phyloP scores from a whole-genome alignment of 176 grass and related monocot genomes.

The Echinochloa phyllopogon region DNA sequence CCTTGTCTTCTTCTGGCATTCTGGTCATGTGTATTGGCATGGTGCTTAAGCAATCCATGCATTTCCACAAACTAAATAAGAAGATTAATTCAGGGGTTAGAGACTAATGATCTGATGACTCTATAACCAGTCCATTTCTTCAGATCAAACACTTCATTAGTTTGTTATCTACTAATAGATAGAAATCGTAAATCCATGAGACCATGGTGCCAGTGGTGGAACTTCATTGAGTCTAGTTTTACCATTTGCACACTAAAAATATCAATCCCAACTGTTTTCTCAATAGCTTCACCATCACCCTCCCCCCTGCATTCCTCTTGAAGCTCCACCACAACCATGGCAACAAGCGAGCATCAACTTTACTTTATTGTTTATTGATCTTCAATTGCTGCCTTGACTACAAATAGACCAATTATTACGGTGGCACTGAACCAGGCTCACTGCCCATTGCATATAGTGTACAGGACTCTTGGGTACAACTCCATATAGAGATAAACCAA shows the following conservation, averaged over 20 bases:
- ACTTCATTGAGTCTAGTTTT: too few species aligned
- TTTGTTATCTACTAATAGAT: too few species aligned
- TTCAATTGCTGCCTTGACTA: neutral
- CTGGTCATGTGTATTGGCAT: neutral
- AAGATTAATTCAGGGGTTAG: neutral
- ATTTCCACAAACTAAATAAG: neutral
- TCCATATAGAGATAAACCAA: neutral
- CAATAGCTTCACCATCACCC: too few species aligned
- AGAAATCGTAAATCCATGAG: too few species aligned
- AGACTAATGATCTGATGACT: neutral
- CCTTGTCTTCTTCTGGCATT: neutral
- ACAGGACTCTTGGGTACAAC: neutral
- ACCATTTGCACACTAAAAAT: too few species aligned
- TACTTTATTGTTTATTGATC: neutral
- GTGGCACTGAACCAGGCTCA: neutral
- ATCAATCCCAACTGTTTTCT: too few species aligned
- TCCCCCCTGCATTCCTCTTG: too few species aligned
- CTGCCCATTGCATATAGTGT: neutral
- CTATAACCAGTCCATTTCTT: conserved; percentile 3
- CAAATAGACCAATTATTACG: neutral
- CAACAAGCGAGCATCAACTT: neutral
- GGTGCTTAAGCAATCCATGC: neutral
- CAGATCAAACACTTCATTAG: neutral
- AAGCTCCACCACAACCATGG: neutral
- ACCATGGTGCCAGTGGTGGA: too few species aligned